A percentile compares a stretch with the other conserved stretches of the same genome.
phyloP scores from a whole-genome alignment of 495 filamentous ascomycete species.

The Podospora conica region DNA sequence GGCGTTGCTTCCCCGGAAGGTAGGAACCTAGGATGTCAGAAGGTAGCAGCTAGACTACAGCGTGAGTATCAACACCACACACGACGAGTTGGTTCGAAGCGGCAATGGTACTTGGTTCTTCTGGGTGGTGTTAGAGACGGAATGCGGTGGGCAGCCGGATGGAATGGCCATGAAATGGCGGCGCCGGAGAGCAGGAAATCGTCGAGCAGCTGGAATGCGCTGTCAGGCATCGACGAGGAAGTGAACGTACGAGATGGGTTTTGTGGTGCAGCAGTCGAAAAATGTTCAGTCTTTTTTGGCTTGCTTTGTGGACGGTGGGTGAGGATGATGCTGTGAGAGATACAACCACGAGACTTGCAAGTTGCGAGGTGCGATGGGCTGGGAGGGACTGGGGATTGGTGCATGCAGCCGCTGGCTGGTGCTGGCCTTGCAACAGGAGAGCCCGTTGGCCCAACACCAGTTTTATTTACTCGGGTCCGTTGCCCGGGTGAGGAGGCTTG shows the following conservation, averaged over 20 bases:
- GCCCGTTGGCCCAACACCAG: slow-evolving; percentile 28
- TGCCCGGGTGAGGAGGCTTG: slow-evolving; percentile 21
- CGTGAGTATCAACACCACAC: slow-evolving; percentile 8
- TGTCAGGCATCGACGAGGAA: background rate
- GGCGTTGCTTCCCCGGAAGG: background rate
- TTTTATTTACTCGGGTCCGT: slow-evolving; percentile 32
- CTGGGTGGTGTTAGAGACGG: background rate
- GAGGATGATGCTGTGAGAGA: background rate
- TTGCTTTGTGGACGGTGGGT: background rate
- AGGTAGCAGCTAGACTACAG: background rate
- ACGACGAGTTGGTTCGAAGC: background rate
- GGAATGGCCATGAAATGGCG: background rate
- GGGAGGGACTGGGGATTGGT: slow-evolving; percentile 11
- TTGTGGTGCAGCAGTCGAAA: background rate
- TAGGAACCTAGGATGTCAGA: slow-evolving; percentile 4
- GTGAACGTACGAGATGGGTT: background rate
- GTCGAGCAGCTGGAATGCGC: background rate
- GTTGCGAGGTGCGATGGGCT: background rate
- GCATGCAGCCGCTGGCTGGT: slow-evolving; percentile 13
- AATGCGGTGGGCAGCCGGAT: background rate
- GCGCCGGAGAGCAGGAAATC: background rate
- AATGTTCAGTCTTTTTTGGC: background rate
- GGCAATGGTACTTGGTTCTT: background rate
- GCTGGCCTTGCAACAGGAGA: background rate
- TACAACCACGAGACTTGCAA: background rate